Base-by-base conservation (phyloP, 257 asterid genomes). In the Plantago ovata region DNA sequence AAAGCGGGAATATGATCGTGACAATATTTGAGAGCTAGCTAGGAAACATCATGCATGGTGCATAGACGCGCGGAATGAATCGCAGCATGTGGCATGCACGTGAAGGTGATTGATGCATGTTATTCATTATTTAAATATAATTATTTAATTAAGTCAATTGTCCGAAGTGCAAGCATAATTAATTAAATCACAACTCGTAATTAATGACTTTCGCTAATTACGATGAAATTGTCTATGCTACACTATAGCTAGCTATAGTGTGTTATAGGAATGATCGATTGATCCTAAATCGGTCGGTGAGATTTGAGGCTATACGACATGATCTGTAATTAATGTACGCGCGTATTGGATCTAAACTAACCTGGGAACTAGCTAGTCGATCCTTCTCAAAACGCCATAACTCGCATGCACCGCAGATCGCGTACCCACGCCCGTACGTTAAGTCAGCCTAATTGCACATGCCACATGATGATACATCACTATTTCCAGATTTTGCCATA, bases 381-480 rank as follows among this genome's bases (percentile, higher is more conserved):
- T 3, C 36, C 7, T 28, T 28, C 7, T 28, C 36, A 28, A 28
- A 28, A 28, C 0, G 36, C 7, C 7, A 28, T 28, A 28, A 28
- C 36, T 28, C 36, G 36, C 36, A 28, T 8, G 36, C 36, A 28
- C 36, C 36, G 4, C 1, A 28, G 36, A 10, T 45, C 19, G 51
- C 51, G 4, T n/a, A 6, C 1, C 51, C n/a, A n/a, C n/a, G n/a
- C n/a, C n/a, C n/a, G n/a, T n/a, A n/a, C 51, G n/a, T 45, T 45
- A 45, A n/a, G 51, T 45, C n/a, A 45, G 51, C 51, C 51, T 45
- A n/a, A n/a, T n/a, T 45, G 51, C 51, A 45, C 51, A 45, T 45
- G 51, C n/a, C 51, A n/a, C 21, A 6, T 6, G 15, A 0, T 28
- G n/a, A n/a, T n/a, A n/a, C n/a, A n/a, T n/a, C n/a, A n/a, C n/a